Conservation (phyloP, 2,329 filamentous ascomycete species). For the Paramyrothecium roridum region DNA sequence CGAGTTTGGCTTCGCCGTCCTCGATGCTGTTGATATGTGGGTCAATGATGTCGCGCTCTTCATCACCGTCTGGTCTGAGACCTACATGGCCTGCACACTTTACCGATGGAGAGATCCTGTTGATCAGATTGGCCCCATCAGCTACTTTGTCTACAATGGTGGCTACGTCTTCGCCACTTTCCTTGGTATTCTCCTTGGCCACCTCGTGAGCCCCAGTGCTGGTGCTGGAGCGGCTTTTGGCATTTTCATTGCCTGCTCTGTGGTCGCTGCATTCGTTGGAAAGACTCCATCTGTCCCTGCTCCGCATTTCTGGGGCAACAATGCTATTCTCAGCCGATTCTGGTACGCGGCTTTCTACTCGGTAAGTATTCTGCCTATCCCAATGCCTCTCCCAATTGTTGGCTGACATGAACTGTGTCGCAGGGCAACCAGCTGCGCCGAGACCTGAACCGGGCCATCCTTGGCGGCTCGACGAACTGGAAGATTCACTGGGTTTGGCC, state of each 20-base stretch:
- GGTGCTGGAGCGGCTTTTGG: constrained; percentile 48
- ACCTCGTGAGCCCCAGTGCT: constrained; percentile 33
- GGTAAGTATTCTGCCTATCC: constrained; percentile 27
- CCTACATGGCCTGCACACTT: constrained; percentile 45
- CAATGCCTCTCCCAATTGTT: background rate
- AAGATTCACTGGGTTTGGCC: constrained; percentile 44
- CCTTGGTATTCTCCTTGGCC: constrained; percentile 42
- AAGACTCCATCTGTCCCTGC: constrained; percentile 33
- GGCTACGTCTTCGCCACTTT: constrained; percentile 47
- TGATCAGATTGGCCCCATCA: constrained; percentile 32
- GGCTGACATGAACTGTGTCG: constrained; percentile 12
- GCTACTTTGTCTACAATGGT: constrained; percentile 39
- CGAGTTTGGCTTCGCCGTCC: constrained; percentile 48
- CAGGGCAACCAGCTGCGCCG: constrained; percentile 49
- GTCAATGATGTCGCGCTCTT: constrained; percentile 50
- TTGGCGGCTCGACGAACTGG: constrained; percentile 45
- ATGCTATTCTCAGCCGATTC: constrained; percentile 33
- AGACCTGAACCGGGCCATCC: constrained; percentile 47
- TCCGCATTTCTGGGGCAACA: constrained; percentile 38
- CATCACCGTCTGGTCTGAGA: constrained; percentile 47
- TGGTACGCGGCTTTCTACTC: constrained; percentile 53
- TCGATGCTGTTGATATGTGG: constrained; percentile 50
- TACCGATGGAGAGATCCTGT: constrained; percentile 45
- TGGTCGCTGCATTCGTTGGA: constrained; percentile 31
- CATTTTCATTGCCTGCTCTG: constrained; percentile 36